Evolutionary conservation across 2,329 filamentous ascomycete genomes (phyloP).

Genomic region (Colletotrichum abscissum): DNA sequence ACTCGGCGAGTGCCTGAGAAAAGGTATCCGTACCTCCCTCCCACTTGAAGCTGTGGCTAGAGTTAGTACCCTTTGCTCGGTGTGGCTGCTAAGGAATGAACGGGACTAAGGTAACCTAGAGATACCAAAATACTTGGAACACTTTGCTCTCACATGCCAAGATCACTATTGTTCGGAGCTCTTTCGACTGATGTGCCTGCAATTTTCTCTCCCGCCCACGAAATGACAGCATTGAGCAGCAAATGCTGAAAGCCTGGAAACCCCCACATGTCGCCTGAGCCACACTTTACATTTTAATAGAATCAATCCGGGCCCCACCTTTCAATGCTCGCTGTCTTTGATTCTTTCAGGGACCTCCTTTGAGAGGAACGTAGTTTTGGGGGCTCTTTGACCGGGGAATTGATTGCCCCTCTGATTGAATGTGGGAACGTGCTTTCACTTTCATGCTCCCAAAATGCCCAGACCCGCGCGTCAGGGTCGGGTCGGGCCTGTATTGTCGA

Average conservation of each 20-base stretch:
- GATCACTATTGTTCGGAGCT: not conserved
- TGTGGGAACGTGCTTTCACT: constrained; percentile 18
- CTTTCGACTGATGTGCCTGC: not conserved
- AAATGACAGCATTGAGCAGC: constrained; percentile 25
- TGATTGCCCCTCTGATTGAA: constrained; percentile 4
- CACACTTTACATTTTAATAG: constrained; percentile 14
- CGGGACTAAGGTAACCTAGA: not conserved
- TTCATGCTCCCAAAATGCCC: constrained; percentile 4
- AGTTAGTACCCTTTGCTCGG: not conserved
- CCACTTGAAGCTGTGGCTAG: not conserved
- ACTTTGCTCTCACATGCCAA: not conserved
- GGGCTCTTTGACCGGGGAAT: constrained; percentile 1
- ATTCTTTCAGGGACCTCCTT: constrained; percentile 6
- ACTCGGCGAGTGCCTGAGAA: not conserved
- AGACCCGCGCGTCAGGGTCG: constrained; percentile 23
- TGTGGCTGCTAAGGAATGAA: constrained; percentile 9
- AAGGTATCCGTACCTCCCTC: not conserved
- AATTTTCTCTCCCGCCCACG: not conserved
- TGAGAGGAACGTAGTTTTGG: not conserved
- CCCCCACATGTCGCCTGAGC: constrained; percentile 19
- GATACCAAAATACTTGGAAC: not conserved
- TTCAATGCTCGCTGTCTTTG: not conserved
- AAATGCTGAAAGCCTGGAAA: not conserved
- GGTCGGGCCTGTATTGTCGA: constrained; percentile 26
- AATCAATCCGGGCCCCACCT: not conserved